Evolutionary conservation across 345 rosid species (phyloP).

Genomic region (Leavenworthia alabamica): DNA sequence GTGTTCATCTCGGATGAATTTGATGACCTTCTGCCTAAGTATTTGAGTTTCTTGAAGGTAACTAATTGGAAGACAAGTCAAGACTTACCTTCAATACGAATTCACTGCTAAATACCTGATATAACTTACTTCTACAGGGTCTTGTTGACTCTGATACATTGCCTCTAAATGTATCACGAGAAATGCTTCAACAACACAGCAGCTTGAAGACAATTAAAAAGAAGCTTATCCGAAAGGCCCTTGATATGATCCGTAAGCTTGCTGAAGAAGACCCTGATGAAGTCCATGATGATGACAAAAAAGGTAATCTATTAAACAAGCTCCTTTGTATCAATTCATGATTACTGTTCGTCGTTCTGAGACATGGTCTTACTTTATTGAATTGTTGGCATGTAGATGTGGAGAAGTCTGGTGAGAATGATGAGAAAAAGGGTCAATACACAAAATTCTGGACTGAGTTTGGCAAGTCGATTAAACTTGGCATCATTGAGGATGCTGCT

Average conservation of each 20-base stretch:
- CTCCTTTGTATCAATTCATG: no score
- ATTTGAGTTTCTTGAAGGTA: slow-evolving; percentile 91
- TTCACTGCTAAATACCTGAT: not conserved
- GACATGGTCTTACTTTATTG: not conserved
- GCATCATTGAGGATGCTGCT: slow-evolving; percentile 88
- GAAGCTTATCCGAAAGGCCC: slow-evolving; percentile 92
- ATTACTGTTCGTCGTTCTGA: not conserved
- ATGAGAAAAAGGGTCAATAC: slow-evolving; percentile 90
- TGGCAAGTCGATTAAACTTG: slow-evolving; percentile 95
- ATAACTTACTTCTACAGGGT: slow-evolving; percentile 55
- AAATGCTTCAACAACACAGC: slow-evolving; percentile 96
- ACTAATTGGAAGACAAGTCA: not conserved
- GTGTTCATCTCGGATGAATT: slow-evolving; percentile 98
- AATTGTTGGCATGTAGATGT: slow-evolving; percentile 37
- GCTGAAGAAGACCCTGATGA: slow-evolving; percentile 95
- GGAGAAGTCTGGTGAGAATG: slow-evolving; percentile 53
- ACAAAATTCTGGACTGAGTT: slow-evolving; percentile 93
- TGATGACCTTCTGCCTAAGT: slow-evolving; percentile 93
- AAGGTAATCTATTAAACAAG: slow-evolving; percentile 43
- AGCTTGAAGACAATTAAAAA: slow-evolving; percentile 96
- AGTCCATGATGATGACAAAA: slow-evolving; percentile 60
- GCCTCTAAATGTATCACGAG: slow-evolving; percentile 90
- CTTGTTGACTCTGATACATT: slow-evolving; percentile 95
- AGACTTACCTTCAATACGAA: not conserved
- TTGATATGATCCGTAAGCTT: slow-evolving; percentile 86